Base-by-base conservation (phyloP, 2,329 filamentous ascomycete genomes). In the Phaeosphaeria sp. region DNA sequence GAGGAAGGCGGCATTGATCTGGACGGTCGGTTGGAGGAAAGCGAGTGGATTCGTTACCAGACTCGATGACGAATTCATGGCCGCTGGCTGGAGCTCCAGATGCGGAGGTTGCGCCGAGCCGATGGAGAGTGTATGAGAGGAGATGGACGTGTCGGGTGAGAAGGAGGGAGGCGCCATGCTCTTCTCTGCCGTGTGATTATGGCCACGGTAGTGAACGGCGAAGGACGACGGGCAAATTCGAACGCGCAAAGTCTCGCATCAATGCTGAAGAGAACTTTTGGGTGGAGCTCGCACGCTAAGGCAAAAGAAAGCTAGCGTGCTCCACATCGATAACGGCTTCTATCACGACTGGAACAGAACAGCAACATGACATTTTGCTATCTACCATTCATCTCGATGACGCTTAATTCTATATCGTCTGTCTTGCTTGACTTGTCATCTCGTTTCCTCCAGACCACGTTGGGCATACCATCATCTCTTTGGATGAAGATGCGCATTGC, bases 21-120 rank as follows among this genome's bases (percentile, higher is more conserved):
- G 79, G 7, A 84, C 70, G 2, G 86, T 82, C 4, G 94, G 93
- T 63, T 90, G 88, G n/a, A 97, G 82, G 73, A 97, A 96, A 24
- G 79, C 76, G 72, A 93, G 89, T 13, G 91, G 89, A 58, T 87
- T 86, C 56, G 82, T 79, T 17, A 87, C 79, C 49, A 91, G 81
- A 61, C 80, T 83, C 57, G 87, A 82, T 59, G 89, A 79, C 57
- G 91, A 81, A 24, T 82, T 80, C 18, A 78, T 55, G 20, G 69
- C 59, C 17, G 68, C 61, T 8, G 63, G 58, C 33, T 67, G 67
- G 3, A 72, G 64, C 53, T 77, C 74, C 69, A 76, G 74, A 17
- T 67, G 64, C 21, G 75, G 71, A 20, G 74, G 73, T 11, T 75
- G 74, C n/a, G 57, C 58, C 9, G 77, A 78, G 59, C 71, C 68